phyloP scores from a whole-genome alignment of 345 rosid genomes.

The Eucalyptus cladocalyx region DNA sequence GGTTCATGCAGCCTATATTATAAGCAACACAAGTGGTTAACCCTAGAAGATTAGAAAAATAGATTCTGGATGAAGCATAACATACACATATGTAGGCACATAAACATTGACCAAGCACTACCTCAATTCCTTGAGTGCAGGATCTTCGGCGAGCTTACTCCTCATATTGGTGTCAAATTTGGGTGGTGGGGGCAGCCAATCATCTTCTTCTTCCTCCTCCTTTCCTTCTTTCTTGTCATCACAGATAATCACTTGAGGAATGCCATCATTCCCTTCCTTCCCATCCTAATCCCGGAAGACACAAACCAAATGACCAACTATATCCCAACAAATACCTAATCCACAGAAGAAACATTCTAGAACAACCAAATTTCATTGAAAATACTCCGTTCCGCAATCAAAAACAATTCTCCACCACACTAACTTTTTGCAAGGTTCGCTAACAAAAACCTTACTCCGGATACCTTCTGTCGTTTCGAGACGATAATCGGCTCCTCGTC shows the following conservation, averaged over 20 bases:
- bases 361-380: background rate
- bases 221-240: background rate
- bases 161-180: background rate
- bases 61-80: background rate
- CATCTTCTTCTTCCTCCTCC: background rate
- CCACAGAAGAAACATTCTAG: background rate
- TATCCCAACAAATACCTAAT: background rate
- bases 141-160: background rate
- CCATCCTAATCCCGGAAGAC: background rate
- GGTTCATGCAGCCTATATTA: background rate
- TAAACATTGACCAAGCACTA: background rate
- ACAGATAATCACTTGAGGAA: background rate
- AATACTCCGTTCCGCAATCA: background rate
- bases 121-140: slow-evolving; percentile 5
- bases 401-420: background rate
- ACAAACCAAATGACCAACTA: background rate
- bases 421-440: background rate
- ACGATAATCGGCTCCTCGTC: background rate
- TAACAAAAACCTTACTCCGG: background rate
- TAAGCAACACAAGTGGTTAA: background rate
- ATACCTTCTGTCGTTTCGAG: background rate
- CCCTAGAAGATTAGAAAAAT: background rate
- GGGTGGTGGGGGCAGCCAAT: slow-evolving; percentile 3
- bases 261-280: background rate
- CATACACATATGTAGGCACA: background rate